Conservation (phyloP, 2,329 filamentous ascomycete genomes). For the Pseudogymnoascus pannorum region DNA sequence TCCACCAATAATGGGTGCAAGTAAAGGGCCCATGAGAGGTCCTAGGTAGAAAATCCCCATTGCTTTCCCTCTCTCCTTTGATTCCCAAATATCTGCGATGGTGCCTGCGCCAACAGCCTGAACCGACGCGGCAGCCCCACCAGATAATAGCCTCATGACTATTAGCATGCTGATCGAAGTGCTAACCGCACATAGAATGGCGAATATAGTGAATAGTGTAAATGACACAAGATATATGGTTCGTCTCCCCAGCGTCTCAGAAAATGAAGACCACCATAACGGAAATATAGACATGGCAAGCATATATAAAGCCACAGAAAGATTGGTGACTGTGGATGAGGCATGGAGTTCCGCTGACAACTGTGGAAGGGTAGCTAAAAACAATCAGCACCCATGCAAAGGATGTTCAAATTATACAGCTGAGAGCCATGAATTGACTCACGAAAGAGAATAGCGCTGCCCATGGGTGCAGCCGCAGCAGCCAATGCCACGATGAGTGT, state of each 20-base stretch:
- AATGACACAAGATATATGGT: constrained; percentile 76
- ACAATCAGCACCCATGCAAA: constrained; percentile 14
- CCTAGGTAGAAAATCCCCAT: constrained; percentile 82
- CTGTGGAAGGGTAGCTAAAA: constrained; percentile 57
- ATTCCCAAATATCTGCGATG: constrained; percentile 74
- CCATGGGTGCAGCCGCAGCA: constrained; percentile 71
- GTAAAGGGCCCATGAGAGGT: constrained; percentile 64
- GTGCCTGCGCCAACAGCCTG: constrained; percentile 80
- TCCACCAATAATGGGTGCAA: constrained; percentile 72
- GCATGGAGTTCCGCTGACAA: constrained; percentile 56
- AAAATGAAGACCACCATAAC: constrained; percentile 75
- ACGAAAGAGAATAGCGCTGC: constrained; percentile 79
- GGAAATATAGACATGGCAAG: constrained; percentile 76
- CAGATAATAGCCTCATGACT: constrained; percentile 64
- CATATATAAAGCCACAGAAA: constrained; percentile 76
- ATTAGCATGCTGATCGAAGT: constrained; percentile 69
- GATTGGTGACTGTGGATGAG: constrained; percentile 60
- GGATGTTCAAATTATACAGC: neutral
- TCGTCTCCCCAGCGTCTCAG: constrained; percentile 63
- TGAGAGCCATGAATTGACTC: constrained; percentile 29
- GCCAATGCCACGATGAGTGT: constrained; percentile 72
- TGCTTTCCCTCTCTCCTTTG: constrained; percentile 63
- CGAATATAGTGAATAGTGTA: constrained; percentile 63
- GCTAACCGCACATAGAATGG: constrained; percentile 60
- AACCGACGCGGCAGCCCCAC: constrained; percentile 71